A percentile compares a stretch with the other conserved stretches of the same genome.
These are phyloP conservation scores for Euphorbia corollata DNA, from an alignment of 441 rosid genomes.

Conservation along the genomic window DNA sequence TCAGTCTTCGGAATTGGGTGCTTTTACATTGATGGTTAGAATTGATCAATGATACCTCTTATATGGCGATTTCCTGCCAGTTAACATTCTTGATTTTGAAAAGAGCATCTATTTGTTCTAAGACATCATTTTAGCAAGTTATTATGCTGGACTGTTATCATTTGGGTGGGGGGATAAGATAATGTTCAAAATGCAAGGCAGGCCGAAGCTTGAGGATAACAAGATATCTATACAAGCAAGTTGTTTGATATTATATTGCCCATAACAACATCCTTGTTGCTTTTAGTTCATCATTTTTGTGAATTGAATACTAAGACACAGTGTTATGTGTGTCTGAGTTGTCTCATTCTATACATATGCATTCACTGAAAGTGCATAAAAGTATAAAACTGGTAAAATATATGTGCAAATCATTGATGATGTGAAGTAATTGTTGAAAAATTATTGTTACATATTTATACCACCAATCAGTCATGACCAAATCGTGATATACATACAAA, in stretches of 20 bases:
- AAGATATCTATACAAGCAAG: background rate
- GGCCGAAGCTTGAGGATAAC: background rate
- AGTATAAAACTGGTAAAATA: background rate
- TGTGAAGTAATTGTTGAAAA: conserved; percentile 9
- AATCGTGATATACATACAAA: background rate
- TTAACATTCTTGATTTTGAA: background rate
- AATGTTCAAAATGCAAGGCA: background rate
- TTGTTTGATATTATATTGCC: background rate
- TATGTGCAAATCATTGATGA: conserved; percentile 1
- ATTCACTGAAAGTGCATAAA: background rate
- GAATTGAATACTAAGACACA: conserved; percentile 1
- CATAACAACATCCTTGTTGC: background rate
- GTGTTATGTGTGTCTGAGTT: background rate
- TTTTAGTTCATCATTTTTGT: conserved; percentile 11
- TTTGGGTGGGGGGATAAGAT: background rate
- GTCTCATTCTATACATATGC: too few relatives aligned
- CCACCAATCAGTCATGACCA: background rate
- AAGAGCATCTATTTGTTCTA: background rate
- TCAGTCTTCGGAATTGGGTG: background rate
- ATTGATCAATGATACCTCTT: background rate
- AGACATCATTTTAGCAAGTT: background rate
- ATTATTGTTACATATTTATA: conserved; percentile 2
- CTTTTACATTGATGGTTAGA: background rate
- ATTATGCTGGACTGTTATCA: conserved; percentile 1
- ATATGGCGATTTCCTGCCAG: background rate